Conservation (phyloP, 345 rosid genomes). For the Luvunga scandens region DNA sequence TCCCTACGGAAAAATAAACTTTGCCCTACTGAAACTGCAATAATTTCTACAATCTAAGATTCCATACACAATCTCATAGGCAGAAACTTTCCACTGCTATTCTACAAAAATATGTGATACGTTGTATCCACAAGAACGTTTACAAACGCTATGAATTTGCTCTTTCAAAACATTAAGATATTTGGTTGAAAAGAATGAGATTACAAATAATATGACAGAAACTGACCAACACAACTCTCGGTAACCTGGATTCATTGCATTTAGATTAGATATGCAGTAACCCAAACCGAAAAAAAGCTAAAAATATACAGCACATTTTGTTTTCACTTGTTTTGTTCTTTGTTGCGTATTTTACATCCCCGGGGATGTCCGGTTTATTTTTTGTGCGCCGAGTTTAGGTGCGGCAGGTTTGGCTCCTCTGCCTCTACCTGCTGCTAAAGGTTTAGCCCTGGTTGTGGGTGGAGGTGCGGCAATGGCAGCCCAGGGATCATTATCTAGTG, state of each 20-base stretch:
- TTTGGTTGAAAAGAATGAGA: constrained; percentile 51
- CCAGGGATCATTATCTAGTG: constrained; percentile 82
- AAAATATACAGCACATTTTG: constrained; percentile 44
- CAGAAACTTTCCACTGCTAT: constrained; percentile 1
- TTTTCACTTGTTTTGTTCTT: constrained; percentile 11
- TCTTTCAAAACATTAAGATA: constrained; percentile 4
- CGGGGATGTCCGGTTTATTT: constrained; percentile 79
- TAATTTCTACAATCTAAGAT: not conserved
- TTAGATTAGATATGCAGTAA: constrained; percentile 24
- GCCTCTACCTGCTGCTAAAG: constrained; percentile 68
- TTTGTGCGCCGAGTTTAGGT: constrained; percentile 80
- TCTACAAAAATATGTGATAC: not conserved
- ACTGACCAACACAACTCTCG: constrained; percentile 19
- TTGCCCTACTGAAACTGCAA: not conserved
- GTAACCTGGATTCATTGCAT: constrained; percentile 2
- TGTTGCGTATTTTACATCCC: constrained; percentile 40
- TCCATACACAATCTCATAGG: not conserved
- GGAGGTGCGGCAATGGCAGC: constrained; percentile 94
- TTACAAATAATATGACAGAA: constrained; percentile 26
- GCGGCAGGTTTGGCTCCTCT: constrained; percentile 73
- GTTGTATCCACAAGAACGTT: not conserved
- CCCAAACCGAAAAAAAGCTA: constrained; percentile 18
- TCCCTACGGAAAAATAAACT: not conserved
- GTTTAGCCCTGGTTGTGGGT: constrained; percentile 78
- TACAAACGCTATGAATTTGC: not conserved